Conservation (phyloP, 305 asterid genomes). For the Withania somnifera region DNA sequence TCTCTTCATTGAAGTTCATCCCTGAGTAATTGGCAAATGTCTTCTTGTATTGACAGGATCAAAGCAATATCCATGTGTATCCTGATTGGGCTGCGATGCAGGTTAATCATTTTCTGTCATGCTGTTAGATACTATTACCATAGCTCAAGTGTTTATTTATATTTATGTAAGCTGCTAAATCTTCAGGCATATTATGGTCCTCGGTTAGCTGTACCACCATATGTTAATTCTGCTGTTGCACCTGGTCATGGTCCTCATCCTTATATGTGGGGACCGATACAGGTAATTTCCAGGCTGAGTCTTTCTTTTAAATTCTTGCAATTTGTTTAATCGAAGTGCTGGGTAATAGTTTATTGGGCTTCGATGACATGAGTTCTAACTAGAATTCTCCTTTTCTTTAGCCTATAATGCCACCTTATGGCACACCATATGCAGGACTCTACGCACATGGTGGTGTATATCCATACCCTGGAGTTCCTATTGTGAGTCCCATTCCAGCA, state of each 20-base stretch:
- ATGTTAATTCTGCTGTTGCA: constrained; percentile 51
- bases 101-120: constrained; percentile 29
- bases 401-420: constrained; percentile 82
- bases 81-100: constrained; percentile 97
- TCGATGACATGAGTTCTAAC: neutral
- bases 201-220: constrained; percentile 77
- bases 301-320: neutral
- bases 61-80: constrained; percentile 48
- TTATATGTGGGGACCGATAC: constrained; percentile 78
- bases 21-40: neutral
- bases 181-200: constrained; percentile 81
- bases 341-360: neutral
- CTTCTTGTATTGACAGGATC: constrained; percentile 45
- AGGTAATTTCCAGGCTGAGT: constrained; percentile 32
- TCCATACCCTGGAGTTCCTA: constrained; percentile 71
- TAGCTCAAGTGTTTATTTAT: neutral
- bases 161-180: neutral
- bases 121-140: neutral
- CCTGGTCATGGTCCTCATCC: constrained; percentile 72
- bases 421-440: constrained; percentile 73
- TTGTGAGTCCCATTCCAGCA: constrained; percentile 34
- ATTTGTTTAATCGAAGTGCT: neutral
- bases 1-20: neutral
- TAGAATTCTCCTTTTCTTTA: constrained; percentile 12
- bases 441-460: constrained; percentile 78